Evolutionary conservation across 2,329 filamentous ascomycete species (phyloP).

Genomic region (Cryphonectria nitschkei): DNA sequence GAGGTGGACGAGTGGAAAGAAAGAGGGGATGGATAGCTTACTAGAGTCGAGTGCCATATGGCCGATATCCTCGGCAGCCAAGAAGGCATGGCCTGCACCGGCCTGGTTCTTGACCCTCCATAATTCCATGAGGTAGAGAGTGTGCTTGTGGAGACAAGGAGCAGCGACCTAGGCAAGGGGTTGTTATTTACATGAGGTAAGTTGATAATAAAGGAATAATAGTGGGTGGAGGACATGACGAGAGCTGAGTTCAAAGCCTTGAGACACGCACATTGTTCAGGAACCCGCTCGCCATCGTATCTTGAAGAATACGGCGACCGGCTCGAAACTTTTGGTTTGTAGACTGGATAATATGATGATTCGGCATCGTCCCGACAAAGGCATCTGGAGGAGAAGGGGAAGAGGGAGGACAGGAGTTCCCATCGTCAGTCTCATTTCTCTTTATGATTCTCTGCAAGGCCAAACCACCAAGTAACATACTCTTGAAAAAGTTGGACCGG

Average conservation of each 20-base stretch:
- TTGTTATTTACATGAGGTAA: not conserved
- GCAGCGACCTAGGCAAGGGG: slow-evolving; percentile 14
- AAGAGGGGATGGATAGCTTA: not conserved
- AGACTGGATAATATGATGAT: slow-evolving; percentile 23
- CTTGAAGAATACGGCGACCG: slow-evolving; percentile 21
- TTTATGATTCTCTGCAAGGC: not conserved
- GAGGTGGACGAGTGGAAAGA: too few relatives aligned
- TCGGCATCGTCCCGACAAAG: slow-evolving; percentile 17
- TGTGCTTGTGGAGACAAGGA: slow-evolving; percentile 17
- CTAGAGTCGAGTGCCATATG: slow-evolving; percentile 25
- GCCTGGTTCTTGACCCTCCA: slow-evolving; percentile 18
- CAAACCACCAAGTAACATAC: not conserved
- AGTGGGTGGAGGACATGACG: too few relatives aligned
- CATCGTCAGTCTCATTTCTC: not conserved
- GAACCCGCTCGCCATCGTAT: slow-evolving; percentile 24
- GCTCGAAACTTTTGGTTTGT: slow-evolving; percentile 21
- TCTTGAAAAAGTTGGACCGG: slow-evolving; percentile 16
- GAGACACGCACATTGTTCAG: slow-evolving; percentile 20
- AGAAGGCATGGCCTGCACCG: slow-evolving; percentile 12
- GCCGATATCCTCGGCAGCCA: slow-evolving; percentile 13
- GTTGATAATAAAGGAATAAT: not conserved
- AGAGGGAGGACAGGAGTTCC: slow-evolving; percentile 22
- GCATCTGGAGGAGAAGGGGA: slow-evolving; percentile 26
- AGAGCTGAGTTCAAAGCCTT: not conserved
- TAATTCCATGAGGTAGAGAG: slow-evolving; percentile 17